A percentile compares a stretch with the other conserved stretches of the same genome.
phyloP scores from a whole-genome alignment of 148 eudicot genomes.

The Persicaria maculosa region DNA sequence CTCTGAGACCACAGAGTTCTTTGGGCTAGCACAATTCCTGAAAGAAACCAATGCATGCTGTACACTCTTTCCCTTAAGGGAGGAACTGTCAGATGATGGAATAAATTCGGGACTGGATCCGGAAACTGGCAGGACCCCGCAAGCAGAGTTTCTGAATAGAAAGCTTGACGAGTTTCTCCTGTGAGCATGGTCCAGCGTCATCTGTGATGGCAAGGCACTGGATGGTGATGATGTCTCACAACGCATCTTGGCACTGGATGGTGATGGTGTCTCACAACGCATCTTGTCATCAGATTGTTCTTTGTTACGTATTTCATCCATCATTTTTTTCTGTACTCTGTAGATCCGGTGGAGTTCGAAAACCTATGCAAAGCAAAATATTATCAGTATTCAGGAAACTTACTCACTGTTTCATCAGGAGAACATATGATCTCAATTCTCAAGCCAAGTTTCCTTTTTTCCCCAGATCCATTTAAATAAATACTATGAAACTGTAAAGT shows the following conservation, averaged over 20 bases:
- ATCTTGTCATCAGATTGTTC: slow-evolving; percentile 30
- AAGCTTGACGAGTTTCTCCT: slow-evolving; percentile 43
- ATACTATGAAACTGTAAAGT: not conserved
- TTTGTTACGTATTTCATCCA: slow-evolving; percentile 52
- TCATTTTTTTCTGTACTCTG: slow-evolving; percentile 62
- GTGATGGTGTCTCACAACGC: slow-evolving; percentile 48
- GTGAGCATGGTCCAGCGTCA: slow-evolving; percentile 32
- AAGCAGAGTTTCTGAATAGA: slow-evolving; percentile 29
- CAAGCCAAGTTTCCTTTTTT: not conserved
- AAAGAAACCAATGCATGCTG: slow-evolving; percentile 20
- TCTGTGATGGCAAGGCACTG: slow-evolving; percentile 43
- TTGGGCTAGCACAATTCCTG: slow-evolving; percentile 37
- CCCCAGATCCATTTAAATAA: not conserved
- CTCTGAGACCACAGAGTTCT: slow-evolving; percentile 53
- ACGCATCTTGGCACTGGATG: slow-evolving; percentile 37
- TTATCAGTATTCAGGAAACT: not conserved
- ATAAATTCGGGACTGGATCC: slow-evolving; percentile 24
- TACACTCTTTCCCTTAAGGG: slow-evolving; percentile 31
- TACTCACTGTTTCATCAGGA: not conserved
- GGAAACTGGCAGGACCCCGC: slow-evolving; percentile 24
- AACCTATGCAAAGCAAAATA: slow-evolving; percentile 36
- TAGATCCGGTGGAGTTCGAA: slow-evolving; percentile 73
- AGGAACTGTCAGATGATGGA: slow-evolving; percentile 29
- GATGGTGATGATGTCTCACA: slow-evolving; percentile 62
- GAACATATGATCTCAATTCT: not conserved